Percentiles rank a stretch among this genome's conserved stretches.
Evolutionary conservation across 2,329 filamentous ascomycete genomes (phyloP).

Genomic region (Botryosphaeria dothidea): DNA sequence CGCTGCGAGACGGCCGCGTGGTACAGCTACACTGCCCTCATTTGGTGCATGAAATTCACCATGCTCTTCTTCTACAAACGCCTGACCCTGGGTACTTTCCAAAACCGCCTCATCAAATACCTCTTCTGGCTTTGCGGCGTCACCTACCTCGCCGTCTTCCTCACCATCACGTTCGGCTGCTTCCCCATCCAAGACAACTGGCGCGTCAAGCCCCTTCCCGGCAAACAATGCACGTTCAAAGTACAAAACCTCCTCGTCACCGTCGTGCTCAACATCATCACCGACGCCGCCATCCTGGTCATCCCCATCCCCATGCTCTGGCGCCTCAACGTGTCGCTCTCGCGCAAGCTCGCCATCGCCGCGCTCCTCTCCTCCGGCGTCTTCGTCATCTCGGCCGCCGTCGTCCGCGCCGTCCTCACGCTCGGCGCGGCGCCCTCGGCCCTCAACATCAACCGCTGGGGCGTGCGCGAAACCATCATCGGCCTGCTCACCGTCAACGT

Average conservation of each 20-base stretch:
- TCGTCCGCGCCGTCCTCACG: slow-evolving; percentile 36
- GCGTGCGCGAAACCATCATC: slow-evolving; percentile 39
- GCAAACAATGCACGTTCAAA: slow-evolving; percentile 31
- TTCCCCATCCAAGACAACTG: slow-evolving; percentile 31
- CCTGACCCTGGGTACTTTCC: slow-evolving; percentile 34
- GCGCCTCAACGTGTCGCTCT: slow-evolving; percentile 30
- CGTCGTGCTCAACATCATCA: slow-evolving; percentile 34
- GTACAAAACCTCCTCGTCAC: slow-evolving; percentile 33
- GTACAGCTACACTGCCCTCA: slow-evolving; percentile 34
- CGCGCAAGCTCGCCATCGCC: slow-evolving; percentile 35
- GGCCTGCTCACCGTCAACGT: slow-evolving; percentile 39
- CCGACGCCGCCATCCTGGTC: slow-evolving; percentile 34
- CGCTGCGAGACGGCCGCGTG: slow-evolving; percentile 42
- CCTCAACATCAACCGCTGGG: slow-evolving; percentile 41
- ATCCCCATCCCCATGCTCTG: slow-evolving; percentile 38
- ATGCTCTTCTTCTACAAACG: slow-evolving; percentile 35
- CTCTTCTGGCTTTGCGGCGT: slow-evolving; percentile 28
- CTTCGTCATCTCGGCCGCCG: slow-evolving; percentile 39
- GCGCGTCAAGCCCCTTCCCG: slow-evolving; percentile 30
- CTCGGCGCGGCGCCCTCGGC: slow-evolving; percentile 31
- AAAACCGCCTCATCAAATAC: slow-evolving; percentile 33
- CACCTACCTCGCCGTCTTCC: slow-evolving; percentile 34
- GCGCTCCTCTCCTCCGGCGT: slow-evolving; percentile 37
- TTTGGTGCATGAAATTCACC: slow-evolving; percentile 38
- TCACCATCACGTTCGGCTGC: slow-evolving; percentile 34